These are phyloP conservation scores for Candida vaughaniae DNA, from an alignment of 805 yeast genomes.

Conservation along the genomic window DNA sequence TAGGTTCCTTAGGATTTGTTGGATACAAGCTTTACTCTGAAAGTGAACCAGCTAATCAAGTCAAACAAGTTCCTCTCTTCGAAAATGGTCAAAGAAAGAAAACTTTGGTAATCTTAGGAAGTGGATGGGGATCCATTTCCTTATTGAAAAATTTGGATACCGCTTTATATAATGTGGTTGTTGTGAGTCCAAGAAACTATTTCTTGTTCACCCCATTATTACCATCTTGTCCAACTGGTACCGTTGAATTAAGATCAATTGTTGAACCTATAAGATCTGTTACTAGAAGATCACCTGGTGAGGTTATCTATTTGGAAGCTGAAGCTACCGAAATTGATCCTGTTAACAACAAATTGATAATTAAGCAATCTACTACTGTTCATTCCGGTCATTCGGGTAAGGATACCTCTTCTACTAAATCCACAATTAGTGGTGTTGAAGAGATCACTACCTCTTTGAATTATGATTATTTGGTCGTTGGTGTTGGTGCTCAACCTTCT, in stretches of 20 bases:
- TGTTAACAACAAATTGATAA: conserved; percentile 56
- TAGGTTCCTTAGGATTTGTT: conserved; percentile 52
- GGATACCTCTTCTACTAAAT: conserved; percentile 43
- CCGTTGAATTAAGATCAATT: conserved; percentile 85
- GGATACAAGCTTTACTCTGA: conserved; percentile 62
- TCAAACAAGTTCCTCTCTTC: conserved; percentile 56
- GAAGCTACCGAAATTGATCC: conserved; percentile 86
- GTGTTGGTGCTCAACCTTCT: conserved; percentile 94
- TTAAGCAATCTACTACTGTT: conserved; percentile 60
- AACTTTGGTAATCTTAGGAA: conserved; percentile 76
- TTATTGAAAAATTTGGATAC: conserved; percentile 83
- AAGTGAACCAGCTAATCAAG: conserved; percentile 57
- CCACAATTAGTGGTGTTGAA: conserved; percentile 39
- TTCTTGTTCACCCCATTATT: conserved; percentile 93
- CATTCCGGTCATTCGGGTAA: conserved; percentile 55
- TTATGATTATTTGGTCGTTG: conserved; percentile 85
- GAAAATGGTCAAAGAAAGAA: conserved; percentile 62
- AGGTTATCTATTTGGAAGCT: conserved; percentile 83
- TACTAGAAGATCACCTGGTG: conserved; percentile 75
- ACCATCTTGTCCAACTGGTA: conserved; percentile 94
- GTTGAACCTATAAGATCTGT: conserved; percentile 90
- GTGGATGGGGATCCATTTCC: conserved; percentile 95
- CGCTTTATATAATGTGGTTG: conserved; percentile 79
- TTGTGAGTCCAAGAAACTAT: conserved; percentile 93
- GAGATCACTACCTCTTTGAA: conserved; percentile 47